Evolutionary conservation across 2,329 filamentous ascomycete genomes (phyloP).

Genomic region (Fusarium hainanense): DNA sequence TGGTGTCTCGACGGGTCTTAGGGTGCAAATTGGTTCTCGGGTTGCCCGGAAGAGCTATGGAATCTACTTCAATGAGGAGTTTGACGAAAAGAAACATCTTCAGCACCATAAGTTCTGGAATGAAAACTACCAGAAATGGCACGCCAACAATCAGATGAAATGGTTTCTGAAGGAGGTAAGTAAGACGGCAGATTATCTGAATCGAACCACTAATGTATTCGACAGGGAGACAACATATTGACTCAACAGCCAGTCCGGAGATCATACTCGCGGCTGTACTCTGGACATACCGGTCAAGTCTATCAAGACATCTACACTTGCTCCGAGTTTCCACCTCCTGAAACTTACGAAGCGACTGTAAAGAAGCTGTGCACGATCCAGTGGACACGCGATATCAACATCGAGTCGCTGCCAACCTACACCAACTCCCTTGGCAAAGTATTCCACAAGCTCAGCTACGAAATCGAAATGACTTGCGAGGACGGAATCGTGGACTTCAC

Average conservation of each 20-base stretch:
- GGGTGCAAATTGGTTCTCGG: conserved; percentile 32
- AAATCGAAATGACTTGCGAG: conserved; percentile 37
- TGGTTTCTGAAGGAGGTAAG: conserved; percentile 48
- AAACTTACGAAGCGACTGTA: fast-evolving
- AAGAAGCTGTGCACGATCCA: conserved; percentile 30
- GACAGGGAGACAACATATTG: conserved; percentile 22
- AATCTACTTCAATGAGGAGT: fast-evolving
- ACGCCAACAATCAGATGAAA: conserved; percentile 28
- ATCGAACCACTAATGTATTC: fast-evolving
- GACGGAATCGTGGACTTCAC: conserved; percentile 41
- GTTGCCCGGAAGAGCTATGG: conserved; percentile 49
- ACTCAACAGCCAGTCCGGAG: background rate
- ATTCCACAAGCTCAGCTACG: background rate
- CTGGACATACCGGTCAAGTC: fast-evolving
- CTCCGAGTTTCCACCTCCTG: background rate
- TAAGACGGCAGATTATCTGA: background rate
- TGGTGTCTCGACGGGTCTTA: background rate
- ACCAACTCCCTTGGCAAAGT: conserved; percentile 24
- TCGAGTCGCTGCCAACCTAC: conserved; percentile 13
- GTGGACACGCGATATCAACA: conserved; percentile 24
- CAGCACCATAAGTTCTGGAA: conserved; percentile 17
- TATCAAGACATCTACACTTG: background rate
- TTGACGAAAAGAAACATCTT: conserved; percentile 2
- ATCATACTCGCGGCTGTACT: fast-evolving
- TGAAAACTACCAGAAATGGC: fast-evolving